Evolutionary conservation across 306 rosid genomes (phyloP), one percentile per base, ranked within the genome.

Genomic region (Casuarina glauca): DNA sequence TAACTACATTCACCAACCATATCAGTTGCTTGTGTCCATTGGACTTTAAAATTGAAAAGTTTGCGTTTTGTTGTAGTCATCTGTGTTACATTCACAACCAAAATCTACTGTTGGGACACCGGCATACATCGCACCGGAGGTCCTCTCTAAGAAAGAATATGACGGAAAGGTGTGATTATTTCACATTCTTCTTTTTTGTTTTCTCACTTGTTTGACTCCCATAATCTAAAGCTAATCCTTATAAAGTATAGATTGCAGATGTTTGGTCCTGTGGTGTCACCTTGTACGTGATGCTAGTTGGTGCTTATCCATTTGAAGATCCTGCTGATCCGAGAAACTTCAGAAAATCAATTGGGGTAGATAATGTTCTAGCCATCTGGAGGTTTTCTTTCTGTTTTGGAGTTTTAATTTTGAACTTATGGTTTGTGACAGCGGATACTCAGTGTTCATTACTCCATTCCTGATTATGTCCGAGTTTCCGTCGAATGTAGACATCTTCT

Each of bases 201-300:
- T 58, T 43, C 48, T 67, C 15, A 36, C 20, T 46, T 46, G 51
- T 79, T 49, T 73, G 60, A 70, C 74, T 5, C 64, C 10, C 9
- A 41, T 72, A 3, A 64, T 69, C 42, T 35, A 35, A 32, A 19
- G 50, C 42, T 69, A 20, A 70, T 75, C 69, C 32, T 63, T 48
- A 70, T 43, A 72, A 53, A 75, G 55, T 78, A 76, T 76, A 93
- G 98, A 83, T 91, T 83, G 93, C 98, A 81, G 98, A 93, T 84
- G 95, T 93, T 82, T 93, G 98, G 97, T 93, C 98, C 61, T 91
- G 98, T 83, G 98, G 98, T 60, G 98, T 93, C 77, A 91, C 98
- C 76, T 86, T 93, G 77, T 91, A 82, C 73, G 98, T 93, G 81
- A 93, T 93, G 98, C 76, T 91, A 69, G 84, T 84, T n/a, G 98